Percentiles rank a stretch among this genome's conserved stretches.
phyloP scores from a whole-genome alignment of 2,329 filamentous ascomycete species.

The Pseudogymnoascus sp. region DNA sequence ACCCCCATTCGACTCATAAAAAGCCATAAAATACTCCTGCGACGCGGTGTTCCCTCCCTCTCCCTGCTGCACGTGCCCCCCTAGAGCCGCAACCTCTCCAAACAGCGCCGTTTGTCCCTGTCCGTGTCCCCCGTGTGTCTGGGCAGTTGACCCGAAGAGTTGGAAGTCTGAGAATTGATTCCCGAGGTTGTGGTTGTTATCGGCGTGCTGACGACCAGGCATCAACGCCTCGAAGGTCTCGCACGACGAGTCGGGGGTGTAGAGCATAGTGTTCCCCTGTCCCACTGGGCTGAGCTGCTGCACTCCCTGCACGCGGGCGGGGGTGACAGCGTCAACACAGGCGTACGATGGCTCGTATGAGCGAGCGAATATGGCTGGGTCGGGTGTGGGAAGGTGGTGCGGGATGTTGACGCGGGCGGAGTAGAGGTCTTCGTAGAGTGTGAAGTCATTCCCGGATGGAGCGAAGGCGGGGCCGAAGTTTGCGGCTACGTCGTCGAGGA shows the following conservation, averaged over 20 bases:
- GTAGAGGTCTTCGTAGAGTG: constrained; percentile 56
- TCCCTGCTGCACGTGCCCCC: background rate
- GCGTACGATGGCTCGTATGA: constrained; percentile 19
- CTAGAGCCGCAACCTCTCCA: background rate
- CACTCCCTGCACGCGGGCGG: constrained; percentile 20
- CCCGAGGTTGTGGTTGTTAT: background rate
- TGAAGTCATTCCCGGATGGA: constrained; percentile 41
- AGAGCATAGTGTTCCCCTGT: constrained; percentile 62
- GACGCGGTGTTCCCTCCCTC: background rate
- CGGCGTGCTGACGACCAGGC: background rate
- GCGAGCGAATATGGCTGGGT: constrained; percentile 29
- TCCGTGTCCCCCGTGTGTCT: background rate
- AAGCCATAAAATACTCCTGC: background rate
- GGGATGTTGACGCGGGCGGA: constrained; percentile 38
- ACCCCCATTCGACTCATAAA: background rate
- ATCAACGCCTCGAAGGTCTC: constrained; percentile 50
- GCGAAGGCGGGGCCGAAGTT: constrained; percentile 43
- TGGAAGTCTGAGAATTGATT: background rate
- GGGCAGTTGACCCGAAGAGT: background rate
- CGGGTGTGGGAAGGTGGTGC: constrained; percentile 46
- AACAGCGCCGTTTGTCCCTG: background rate
- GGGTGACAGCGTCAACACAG: background rate
- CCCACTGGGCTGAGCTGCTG: constrained; percentile 62
- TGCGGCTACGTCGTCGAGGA: constrained; percentile 48
- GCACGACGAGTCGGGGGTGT: constrained; percentile 54